These are phyloP conservation scores for Solanum microdontum DNA, from an alignment of 257 asterid species.

Conservation along the genomic window DNA sequence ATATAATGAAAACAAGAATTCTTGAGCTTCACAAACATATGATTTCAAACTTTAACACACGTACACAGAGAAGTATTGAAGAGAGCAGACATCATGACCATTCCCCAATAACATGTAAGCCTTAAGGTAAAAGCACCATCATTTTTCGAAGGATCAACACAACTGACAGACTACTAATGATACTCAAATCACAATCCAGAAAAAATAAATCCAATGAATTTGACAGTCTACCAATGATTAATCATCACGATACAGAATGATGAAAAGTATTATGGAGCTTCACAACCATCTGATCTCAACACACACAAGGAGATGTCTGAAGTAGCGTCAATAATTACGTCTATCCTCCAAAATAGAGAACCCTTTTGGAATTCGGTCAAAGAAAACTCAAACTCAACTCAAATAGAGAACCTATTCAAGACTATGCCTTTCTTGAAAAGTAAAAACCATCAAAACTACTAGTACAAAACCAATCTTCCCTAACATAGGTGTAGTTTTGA, in stretches of 20 bases:
- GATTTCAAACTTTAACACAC: background rate
- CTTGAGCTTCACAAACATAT: background rate
- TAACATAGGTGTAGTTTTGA: background rate
- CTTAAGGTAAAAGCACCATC: background rate
- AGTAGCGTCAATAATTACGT: background rate
- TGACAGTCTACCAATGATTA: background rate
- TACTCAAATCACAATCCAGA: background rate
- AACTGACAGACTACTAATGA: background rate
- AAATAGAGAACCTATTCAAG: background rate
- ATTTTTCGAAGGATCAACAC: background rate
- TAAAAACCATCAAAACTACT: background rate
- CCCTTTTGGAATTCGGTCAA: background rate
- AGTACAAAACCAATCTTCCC: background rate
- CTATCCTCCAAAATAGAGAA: background rate
- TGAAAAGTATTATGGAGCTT: background rate
- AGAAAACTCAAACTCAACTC: background rate
- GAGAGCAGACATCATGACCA: background rate
- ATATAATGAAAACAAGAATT: background rate
- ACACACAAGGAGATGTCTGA: background rate
- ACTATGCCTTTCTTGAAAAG: background rate
- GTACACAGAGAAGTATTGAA: background rate
- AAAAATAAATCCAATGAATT: background rate
- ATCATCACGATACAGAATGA: background rate
- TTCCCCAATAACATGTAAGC: background rate
- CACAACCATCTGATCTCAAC: background rate